Percentiles rank a stretch among this genome's conserved stretches.
phyloP scores from a whole-genome alignment of 352 stramenopile genomes.

The Pythium sukuiense region DNA sequence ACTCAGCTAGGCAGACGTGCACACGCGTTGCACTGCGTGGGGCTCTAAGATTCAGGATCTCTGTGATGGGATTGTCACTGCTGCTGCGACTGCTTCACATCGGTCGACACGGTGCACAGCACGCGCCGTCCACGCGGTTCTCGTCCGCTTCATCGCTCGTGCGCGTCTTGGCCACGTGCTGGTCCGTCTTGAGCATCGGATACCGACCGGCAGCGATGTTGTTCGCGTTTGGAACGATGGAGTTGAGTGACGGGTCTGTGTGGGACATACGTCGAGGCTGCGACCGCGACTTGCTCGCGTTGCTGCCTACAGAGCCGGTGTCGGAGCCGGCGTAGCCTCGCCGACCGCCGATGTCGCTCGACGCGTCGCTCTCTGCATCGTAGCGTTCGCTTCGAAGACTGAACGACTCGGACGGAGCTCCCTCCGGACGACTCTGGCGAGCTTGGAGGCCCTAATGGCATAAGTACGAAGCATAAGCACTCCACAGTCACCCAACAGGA shows the following conservation, averaged over 20 bases:
- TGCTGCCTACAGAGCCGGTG: slow-evolving; percentile 53
- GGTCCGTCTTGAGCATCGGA: slow-evolving; percentile 79
- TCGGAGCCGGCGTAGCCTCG: slow-evolving; percentile 63
- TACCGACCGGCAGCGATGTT: slow-evolving; percentile 61
- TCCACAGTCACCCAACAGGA: too few species aligned
- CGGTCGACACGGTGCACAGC: slow-evolving; percentile 56
- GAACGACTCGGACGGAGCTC: slow-evolving; percentile 76
- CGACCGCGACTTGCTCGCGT: slow-evolving; percentile 30
- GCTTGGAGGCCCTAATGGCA: slow-evolving; percentile 53
- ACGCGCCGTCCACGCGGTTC: slow-evolving; percentile 41
- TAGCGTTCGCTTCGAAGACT: slow-evolving; percentile 80
- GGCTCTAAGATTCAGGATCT: neutral
- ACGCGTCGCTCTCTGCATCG: slow-evolving; percentile 82
- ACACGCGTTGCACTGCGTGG: neutral
- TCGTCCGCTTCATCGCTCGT: slow-evolving; percentile 26
- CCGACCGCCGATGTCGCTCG: slow-evolving; percentile 66
- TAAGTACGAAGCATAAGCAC: too few species aligned
- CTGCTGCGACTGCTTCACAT: slow-evolving; percentile 45
- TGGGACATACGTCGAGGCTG: slow-evolving; percentile 41
- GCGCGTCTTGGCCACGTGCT: slow-evolving; percentile 47
- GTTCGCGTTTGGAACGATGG: slow-evolving; percentile 72
- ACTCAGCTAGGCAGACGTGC: slow-evolving; percentile 3
- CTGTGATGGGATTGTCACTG: neutral
- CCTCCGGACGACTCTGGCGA: slow-evolving; percentile 69
- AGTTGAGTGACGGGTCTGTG: slow-evolving; percentile 59